Evolutionary conservation across 2,329 filamentous ascomycete species (phyloP), one percentile per base, ranked within the genome.

Genomic region (Sporothrix protearum): DNA sequence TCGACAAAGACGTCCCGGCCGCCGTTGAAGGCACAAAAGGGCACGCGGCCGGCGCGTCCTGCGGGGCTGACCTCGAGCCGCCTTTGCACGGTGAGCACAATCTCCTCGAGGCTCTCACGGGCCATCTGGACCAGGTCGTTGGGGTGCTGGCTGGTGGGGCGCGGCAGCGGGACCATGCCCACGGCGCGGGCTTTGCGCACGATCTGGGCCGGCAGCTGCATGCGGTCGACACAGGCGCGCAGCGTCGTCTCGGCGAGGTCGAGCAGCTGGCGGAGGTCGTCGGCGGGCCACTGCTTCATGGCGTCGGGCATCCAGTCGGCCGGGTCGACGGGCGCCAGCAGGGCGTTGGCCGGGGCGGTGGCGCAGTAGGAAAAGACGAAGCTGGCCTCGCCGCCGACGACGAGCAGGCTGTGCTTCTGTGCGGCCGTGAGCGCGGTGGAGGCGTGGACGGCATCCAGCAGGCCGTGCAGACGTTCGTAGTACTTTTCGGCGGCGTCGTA

Each of bases 1-100:
- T 99, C 96, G 70, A 99, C 94, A 81, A 99, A 99, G 55, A 98
- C 94, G 80, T 99, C 96, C 74, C 96, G 95, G 12, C 96, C 96
- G 70, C 95, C 96, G 80, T 99, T 99, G 84, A 99, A 99, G 28
- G 96, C 96, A 79, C 96, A 99, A 78, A 98, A 99, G 0, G 96
- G 96, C 42, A 99, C 83, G 30, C 78, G 76, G 7, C 77, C 76
- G 33, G 76, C 70, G 73, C 77, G 86, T 80, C 91, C 91, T 39
- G 91, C 91, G 0, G 87, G 83, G 53, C 90, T 92, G 76, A 94
- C 87, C 81, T 98, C 95, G 4, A 99, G 86, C 66, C 93, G 94
- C 79, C 96, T 95, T 80, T 98, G 95, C 22, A 96, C 93, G 1
- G 97, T 93, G 12, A 99, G 85, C 0, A 99, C 96, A 0, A 95